A percentile compares a stretch with the other conserved stretches of the same genome.
Conservation (phyloP, 495 filamentous ascomycete genomes). For the Lophium mytilinum region DNA sequence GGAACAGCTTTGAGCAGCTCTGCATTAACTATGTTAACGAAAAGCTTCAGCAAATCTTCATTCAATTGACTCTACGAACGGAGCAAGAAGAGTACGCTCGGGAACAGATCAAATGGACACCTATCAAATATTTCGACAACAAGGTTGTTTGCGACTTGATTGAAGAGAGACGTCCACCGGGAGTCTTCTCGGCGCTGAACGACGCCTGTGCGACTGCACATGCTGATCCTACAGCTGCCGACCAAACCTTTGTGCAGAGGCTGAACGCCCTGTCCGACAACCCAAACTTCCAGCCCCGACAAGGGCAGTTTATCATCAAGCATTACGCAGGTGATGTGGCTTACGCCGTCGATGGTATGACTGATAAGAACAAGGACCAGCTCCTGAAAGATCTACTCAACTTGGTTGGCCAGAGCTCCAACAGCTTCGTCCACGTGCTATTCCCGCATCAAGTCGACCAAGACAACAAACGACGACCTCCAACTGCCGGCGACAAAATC, state of each 20-base stretch:
- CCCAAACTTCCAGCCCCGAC: slow-evolving; percentile 81
- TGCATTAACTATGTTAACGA: slow-evolving; percentile 99
- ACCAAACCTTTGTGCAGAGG: slow-evolving; percentile 89
- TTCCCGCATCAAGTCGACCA: slow-evolving; percentile 94
- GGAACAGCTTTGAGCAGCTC: slow-evolving; percentile 97
- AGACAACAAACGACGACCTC: slow-evolving; percentile 88
- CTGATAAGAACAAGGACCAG: slow-evolving; percentile 99
- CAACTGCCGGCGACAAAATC: slow-evolving; percentile 96
- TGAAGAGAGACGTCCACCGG: slow-evolving; percentile 83
- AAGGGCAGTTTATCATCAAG: slow-evolving; percentile 96
- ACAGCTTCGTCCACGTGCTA: slow-evolving; percentile 73
- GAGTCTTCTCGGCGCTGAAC: slow-evolving; percentile 92
- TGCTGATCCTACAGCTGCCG: slow-evolving; percentile 86
- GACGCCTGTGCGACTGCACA: slow-evolving; percentile 96
- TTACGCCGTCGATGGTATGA: slow-evolving; percentile 94
- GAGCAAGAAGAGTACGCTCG: slow-evolving; percentile 97
- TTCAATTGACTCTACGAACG: slow-evolving; percentile 91
- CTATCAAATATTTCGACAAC: slow-evolving; percentile 99
- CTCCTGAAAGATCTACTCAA: slow-evolving; percentile 90
- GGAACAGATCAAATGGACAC: slow-evolving; percentile 97
- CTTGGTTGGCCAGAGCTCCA: slow-evolving; percentile 73
- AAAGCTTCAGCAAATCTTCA: slow-evolving; percentile 99
- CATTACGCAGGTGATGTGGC: slow-evolving; percentile 98
- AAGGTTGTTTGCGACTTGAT: slow-evolving; percentile 98
- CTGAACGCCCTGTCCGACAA: slow-evolving; percentile 82